Percentiles rank a stretch among this genome's conserved stretches.
Evolutionary conservation across 805 yeast genomes (phyloP).

Genomic region (Candida pseudofarinosa): DNA sequence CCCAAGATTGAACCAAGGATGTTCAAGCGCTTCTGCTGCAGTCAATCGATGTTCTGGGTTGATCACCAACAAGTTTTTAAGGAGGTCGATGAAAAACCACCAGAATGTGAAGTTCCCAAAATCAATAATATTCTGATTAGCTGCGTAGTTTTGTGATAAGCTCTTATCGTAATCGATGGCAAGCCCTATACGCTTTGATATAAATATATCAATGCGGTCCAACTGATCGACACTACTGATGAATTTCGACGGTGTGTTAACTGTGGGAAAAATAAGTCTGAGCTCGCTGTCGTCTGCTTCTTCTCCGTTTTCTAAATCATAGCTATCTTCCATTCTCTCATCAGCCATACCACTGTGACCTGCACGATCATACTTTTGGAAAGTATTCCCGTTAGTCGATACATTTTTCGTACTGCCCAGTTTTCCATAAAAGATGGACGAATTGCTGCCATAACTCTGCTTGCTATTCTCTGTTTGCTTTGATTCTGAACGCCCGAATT

Average conservation of each 20-base stretch:
- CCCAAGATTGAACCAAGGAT: constrained; percentile 47
- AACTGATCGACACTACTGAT: constrained; percentile 37
- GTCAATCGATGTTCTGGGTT: constrained; percentile 36
- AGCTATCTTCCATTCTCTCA: constrained; percentile 14
- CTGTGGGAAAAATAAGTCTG: constrained; percentile 35
- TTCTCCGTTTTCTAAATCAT: constrained; percentile 29
- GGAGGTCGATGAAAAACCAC: constrained; percentile 61
- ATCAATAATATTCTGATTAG: constrained; percentile 39
- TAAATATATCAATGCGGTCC: constrained; percentile 40
- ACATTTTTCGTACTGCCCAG: not conserved
- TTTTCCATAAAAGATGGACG: not conserved
- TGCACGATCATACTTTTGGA: not conserved
- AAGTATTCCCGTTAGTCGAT: not conserved
- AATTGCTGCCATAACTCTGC: not conserved
- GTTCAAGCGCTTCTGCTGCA: constrained; percentile 40
- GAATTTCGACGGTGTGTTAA: constrained; percentile 36
- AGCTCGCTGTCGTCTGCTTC: constrained; percentile 21
- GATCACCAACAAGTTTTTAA: constrained; percentile 35
- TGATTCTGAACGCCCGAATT: not conserved
- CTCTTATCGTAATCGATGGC: constrained; percentile 37
- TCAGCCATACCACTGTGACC: constrained; percentile 3
- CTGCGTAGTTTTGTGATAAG: constrained; percentile 34
- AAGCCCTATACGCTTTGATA: constrained; percentile 39
- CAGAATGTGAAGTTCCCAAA: constrained; percentile 73
- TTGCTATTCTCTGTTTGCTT: not conserved